A percentile compares a stretch with the other conserved stretches of the same genome.
phyloP scores from a whole-genome alignment of 768 basidiomycete species.

The Leucocoprinus birnbaumii region DNA sequence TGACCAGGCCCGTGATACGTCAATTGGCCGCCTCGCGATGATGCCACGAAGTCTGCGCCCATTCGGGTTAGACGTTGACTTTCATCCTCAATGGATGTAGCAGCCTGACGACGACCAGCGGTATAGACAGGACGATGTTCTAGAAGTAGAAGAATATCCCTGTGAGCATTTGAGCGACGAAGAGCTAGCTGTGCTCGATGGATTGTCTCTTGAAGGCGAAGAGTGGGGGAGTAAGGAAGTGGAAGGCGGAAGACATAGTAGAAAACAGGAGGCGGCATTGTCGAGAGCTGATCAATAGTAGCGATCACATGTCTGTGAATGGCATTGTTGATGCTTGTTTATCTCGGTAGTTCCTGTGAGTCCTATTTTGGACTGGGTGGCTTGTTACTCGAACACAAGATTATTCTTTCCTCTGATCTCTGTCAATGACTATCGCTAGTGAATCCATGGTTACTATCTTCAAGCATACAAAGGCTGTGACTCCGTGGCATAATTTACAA shows the following conservation, averaged over 20 bases:
- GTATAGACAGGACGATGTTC: conserved; percentile 96
- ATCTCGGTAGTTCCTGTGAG: not conserved
- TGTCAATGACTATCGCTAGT: no score
- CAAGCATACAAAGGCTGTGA: no score
- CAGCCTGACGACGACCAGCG: conserved; percentile 82
- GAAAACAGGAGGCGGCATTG: conserved; percentile 58
- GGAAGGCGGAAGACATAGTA: conserved; percentile 81
- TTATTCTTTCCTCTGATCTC: not conserved
- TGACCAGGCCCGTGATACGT: conserved; percentile 99
- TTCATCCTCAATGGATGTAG: conserved; percentile 56
- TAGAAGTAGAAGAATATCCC: conserved; percentile 73
- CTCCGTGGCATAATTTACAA: conserved; percentile 7
- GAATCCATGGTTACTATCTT: no score
- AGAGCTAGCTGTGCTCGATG: conserved; percentile 62
- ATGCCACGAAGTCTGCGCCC: conserved; percentile 85
- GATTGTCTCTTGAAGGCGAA: conserved; percentile 68
- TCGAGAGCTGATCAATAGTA: conserved; percentile 12
- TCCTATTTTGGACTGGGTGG: no score
- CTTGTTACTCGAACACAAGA: not conserved
- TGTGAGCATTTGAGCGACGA: conserved; percentile 37
- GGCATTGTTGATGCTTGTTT: conserved; percentile 1
- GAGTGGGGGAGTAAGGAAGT: conserved; percentile 68
- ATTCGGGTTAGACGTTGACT: conserved; percentile 59
- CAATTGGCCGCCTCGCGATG: conserved; percentile 86
- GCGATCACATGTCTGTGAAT: not conserved